Base-by-base conservation (phyloP, 495 filamentous ascomycete species). In the Podospora anserina region DNA sequence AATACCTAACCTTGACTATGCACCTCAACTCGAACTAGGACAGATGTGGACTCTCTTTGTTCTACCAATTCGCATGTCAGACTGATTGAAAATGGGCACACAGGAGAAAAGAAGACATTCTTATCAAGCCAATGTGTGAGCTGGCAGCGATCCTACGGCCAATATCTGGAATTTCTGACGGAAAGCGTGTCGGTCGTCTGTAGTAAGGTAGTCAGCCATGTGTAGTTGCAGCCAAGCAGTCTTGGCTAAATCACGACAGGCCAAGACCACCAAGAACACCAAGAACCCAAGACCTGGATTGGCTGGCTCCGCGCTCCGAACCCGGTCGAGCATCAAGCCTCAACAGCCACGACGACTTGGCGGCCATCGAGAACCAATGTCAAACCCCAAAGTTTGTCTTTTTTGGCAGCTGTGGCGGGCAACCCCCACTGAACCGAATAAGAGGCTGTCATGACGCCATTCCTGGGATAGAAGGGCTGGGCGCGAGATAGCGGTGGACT, bases 361-460 rank as follows among this genome's bases (percentile, higher is more conserved):
- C 27, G 4, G 32, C 30, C 61, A 39, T 63, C 28, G 61, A 39
- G 3, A 9, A 49, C 27, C 16, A n/a, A 19, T 32, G 32, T 63
- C 9, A 32, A 30, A 28, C 27, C 13, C 30, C 32, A 28, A 32
- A 34, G 13, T n/a, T 61, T 26, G 26, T 18, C 19, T 26, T n/a
- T 61, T 18, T 61, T 61, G 23, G 59, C 19, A 20, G 56, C n/a
- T 58, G 30, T 30, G 7, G 5, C 11, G 5, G 20, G 18, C 32
- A 28, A 63, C 61, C 61, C 61, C 61, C 59, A 61, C 59, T n/a
- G 18, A 16, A 39, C 19, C 19, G 27, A 28, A 63, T 49, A 44
- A 32, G 61, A 44, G 61, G 61, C 61, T 63, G 32, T 39, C 30
- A 63, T 63, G 61, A 63, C 61, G 61, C 61, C 30, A 63, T 63